Evolutionary conservation across 2,329 filamentous ascomycete genomes (phyloP).

Genomic region (Cordyceps javanica): DNA sequence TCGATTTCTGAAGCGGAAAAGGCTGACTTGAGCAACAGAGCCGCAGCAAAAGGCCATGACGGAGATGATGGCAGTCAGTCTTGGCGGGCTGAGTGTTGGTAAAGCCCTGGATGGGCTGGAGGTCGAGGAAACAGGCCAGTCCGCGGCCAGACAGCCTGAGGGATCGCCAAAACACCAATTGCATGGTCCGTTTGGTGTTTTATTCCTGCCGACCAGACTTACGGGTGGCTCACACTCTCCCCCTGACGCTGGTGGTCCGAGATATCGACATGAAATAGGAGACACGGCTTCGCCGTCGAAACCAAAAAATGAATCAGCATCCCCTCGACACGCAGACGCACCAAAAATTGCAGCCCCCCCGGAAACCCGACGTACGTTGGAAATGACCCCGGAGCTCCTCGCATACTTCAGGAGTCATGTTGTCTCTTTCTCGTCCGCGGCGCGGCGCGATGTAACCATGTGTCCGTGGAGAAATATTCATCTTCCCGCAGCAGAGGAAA

Average conservation of each 20-base stretch:
- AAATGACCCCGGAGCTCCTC: not conserved
- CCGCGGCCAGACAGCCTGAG: not conserved
- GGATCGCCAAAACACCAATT: not conserved
- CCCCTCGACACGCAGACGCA: not conserved
- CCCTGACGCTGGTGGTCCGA: not conserved
- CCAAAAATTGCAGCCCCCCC: not conserved
- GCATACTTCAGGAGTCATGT: not conserved
- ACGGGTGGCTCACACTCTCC: not conserved
- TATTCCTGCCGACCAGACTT: not conserved
- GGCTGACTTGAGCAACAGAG: not conserved
- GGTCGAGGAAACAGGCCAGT: not conserved
- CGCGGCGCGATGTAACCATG: not conserved
- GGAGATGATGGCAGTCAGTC: not conserved
- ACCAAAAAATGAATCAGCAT: not conserved
- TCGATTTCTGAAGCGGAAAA: not conserved
- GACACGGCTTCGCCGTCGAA: not conserved
- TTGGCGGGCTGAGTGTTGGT: not conserved
- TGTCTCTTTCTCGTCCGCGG: not conserved
- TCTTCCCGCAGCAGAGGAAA: not conserved
- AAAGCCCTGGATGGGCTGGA: not conserved
- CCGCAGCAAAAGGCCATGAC: slow-evolving; percentile 3
- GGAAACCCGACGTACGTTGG: not conserved
- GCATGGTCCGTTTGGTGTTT: not conserved
- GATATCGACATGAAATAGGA: not conserved
- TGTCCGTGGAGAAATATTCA: slow-evolving; percentile 5